Evolutionary conservation across 495 filamentous ascomycete species (phyloP).

Genomic region (Xylaria scruposa): DNA sequence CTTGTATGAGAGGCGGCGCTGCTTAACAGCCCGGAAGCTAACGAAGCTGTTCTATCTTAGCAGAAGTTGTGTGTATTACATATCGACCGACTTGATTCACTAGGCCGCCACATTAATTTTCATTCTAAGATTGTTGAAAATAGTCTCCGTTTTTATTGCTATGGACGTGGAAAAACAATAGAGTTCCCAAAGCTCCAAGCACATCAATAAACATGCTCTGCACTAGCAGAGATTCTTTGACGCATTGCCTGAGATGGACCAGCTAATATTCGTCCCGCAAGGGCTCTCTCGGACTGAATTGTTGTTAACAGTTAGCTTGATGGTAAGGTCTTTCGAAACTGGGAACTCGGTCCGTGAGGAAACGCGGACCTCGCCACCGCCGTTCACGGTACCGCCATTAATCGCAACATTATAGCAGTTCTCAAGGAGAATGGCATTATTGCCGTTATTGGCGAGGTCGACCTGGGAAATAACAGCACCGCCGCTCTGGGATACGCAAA

Average conservation of each 20-base stretch:
- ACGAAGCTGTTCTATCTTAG: too few species aligned
- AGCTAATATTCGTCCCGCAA: constrained; percentile 51
- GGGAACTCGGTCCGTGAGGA: constrained; percentile 51
- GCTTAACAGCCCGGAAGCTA: too few species aligned
- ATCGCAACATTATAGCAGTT: constrained; percentile 56
- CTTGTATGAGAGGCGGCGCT: too few species aligned
- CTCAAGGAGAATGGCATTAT: constrained; percentile 57
- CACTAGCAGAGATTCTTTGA: constrained; percentile 44
- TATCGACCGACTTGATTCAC: too few species aligned
- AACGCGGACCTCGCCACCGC: constrained; percentile 54
- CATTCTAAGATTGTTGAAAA: too few species aligned
- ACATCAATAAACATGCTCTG: neutral
- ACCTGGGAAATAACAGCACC: constrained; percentile 45
- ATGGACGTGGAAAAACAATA: too few species aligned
- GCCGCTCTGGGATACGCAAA: constrained; percentile 56
- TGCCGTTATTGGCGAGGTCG: constrained; percentile 52
- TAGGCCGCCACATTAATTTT: too few species aligned
- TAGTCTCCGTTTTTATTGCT: too few species aligned
- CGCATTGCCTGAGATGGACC: constrained; percentile 47
- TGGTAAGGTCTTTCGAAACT: constrained; percentile 49
- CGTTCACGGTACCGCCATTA: constrained; percentile 49
- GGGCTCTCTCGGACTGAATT: constrained; percentile 52
- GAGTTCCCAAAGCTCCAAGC: too few species aligned
- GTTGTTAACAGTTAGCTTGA: constrained; percentile 48
- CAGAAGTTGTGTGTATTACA: too few species aligned